Evolutionary conservation across 257 asterid species (phyloP), one percentile per base, ranked within the genome.

Genomic region (Mitragyna speciosa): DNA sequence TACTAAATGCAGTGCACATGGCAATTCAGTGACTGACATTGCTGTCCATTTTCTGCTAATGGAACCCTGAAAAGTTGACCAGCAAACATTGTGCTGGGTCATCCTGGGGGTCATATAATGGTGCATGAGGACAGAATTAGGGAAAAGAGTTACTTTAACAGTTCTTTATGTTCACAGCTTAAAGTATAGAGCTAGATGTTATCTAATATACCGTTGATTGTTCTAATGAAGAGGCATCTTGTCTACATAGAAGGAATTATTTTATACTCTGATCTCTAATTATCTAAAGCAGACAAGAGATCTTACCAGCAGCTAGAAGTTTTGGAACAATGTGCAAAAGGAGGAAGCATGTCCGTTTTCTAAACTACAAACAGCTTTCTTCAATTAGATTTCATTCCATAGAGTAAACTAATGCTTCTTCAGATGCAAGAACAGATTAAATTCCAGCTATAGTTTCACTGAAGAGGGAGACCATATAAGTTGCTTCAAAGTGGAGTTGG

Each of bases 101-200:
- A 92, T 78, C 97, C 96, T 22, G 97, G 39, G 98, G 97, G 97
- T 69, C 93, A 98, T 82, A 91, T 93, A 51, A 81, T 95, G 95
- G 98, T 97, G 1, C 98, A 95, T 74, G 99, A 96, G 73, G 97
- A 9, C 97, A 20, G 99, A 98, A 81, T 93, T 98, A 11, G 98
- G 98, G 14, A 93, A 91, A 82, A 93, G 97, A 0, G 93, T 93
- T 78, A 90, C 4, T 93, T 7, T 91, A 48, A 9, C 52, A 48
- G 52, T 95, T 78, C 93, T 97, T 76, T 95, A 92, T 83, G 91
- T 93, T 19, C 99, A 95, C 85, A 92, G 97, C 74, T 95, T 92
- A 72, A 92, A 48, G 15, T 9, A 48, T 48, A 93, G 98, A 4
- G 96, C 99, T 2, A 92, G 90, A 64, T 92, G 92, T 82, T 97